Percentiles rank a stretch among this genome's conserved stretches.
These are phyloP conservation scores for Pythium brachiatum DNA, from an alignment of 352 stramenopile species.

Conservation along the genomic window DNA sequence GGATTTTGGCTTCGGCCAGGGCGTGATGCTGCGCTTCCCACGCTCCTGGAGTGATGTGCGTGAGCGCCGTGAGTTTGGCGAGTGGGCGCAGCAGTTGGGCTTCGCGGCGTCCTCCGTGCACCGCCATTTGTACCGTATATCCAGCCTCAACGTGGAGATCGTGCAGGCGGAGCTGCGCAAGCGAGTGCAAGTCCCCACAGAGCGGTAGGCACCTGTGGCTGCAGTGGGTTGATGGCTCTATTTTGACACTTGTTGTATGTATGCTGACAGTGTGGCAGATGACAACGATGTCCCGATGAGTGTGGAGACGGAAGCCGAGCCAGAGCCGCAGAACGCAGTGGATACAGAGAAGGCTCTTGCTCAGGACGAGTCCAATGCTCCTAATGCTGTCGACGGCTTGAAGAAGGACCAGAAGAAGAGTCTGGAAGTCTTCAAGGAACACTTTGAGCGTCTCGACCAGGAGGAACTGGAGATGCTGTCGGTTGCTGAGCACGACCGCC, in stretches of 20 bases:
- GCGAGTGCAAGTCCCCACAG: slow-evolving; percentile 14
- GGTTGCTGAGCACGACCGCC: slow-evolving; percentile 49
- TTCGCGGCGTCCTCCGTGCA: slow-evolving; percentile 41
- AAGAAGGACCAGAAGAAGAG: slow-evolving; percentile 17
- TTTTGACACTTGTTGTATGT: neutral
- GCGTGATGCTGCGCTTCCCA: slow-evolving; percentile 52
- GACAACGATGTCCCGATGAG: slow-evolving; percentile 16
- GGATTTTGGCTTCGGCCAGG: slow-evolving; percentile 56
- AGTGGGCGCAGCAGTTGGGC: slow-evolving; percentile 51
- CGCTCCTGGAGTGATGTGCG: slow-evolving; percentile 29
- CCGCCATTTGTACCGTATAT: slow-evolving; percentile 43
- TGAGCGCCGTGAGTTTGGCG: slow-evolving; percentile 32
- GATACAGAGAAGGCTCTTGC: neutral
- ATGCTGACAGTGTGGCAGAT: neutral
- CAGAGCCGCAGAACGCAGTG: neutral
- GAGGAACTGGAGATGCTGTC: slow-evolving; percentile 62
- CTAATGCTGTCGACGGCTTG: neutral
- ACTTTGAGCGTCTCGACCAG: slow-evolving; percentile 36
- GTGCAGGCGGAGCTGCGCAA: slow-evolving; percentile 49
- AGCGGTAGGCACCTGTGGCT: slow-evolving; percentile 10
- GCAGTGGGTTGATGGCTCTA: slow-evolving; percentile 1
- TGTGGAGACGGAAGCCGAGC: slow-evolving; percentile 10
- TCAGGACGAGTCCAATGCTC: neutral
- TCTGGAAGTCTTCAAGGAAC: slow-evolving; percentile 45
- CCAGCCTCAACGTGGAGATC: slow-evolving; percentile 57